Conservation (phyloP, 169 alveolate genomes). For the Babesia bigemina region DNA sequence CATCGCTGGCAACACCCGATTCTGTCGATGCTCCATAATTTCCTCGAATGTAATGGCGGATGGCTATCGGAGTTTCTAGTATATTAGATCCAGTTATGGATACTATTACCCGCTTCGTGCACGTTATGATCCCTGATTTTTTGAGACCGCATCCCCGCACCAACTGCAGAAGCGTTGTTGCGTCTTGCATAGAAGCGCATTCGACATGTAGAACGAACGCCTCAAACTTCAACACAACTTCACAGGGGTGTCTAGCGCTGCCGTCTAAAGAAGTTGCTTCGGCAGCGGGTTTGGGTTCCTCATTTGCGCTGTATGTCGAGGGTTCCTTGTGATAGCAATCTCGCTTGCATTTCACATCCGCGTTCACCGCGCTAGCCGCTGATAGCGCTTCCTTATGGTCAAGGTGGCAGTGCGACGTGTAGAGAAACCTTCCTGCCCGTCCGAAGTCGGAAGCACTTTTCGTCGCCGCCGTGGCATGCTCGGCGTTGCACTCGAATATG, state of each 20-base stretch:
- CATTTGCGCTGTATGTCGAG: not conserved
- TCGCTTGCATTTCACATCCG: constrained; percentile 51
- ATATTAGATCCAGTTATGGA: constrained; percentile 69
- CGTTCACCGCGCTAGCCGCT: constrained; percentile 19
- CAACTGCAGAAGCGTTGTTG: constrained; percentile 61
- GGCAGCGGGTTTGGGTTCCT: not conserved
- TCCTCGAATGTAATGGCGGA: constrained; percentile 10
- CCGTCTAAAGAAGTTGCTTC: not conserved
- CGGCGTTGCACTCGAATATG: constrained; percentile 59
- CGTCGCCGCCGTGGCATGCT: constrained; percentile 17
- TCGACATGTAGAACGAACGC: constrained; percentile 78
- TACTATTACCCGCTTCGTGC: constrained; percentile 54
- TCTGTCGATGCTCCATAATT: not conserved
- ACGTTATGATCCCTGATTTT: constrained; percentile 73
- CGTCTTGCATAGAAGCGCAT: constrained; percentile 60
- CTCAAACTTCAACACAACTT: constrained; percentile 71
- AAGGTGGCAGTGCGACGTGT: constrained; percentile 36
- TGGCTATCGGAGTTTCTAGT: constrained; percentile 58
- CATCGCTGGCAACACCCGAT: not conserved
- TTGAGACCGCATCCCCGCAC: constrained; percentile 72
- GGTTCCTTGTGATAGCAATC: constrained; percentile 42
- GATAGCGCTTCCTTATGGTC: not conserved
- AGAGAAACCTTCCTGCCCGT: constrained; percentile 50
- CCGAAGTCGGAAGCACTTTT: constrained; percentile 33
- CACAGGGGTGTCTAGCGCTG: constrained; percentile 13